Evolutionary conservation across 176 grass and related monocot genomes (phyloP).

Genomic region (Neostapfia colusana): DNA sequence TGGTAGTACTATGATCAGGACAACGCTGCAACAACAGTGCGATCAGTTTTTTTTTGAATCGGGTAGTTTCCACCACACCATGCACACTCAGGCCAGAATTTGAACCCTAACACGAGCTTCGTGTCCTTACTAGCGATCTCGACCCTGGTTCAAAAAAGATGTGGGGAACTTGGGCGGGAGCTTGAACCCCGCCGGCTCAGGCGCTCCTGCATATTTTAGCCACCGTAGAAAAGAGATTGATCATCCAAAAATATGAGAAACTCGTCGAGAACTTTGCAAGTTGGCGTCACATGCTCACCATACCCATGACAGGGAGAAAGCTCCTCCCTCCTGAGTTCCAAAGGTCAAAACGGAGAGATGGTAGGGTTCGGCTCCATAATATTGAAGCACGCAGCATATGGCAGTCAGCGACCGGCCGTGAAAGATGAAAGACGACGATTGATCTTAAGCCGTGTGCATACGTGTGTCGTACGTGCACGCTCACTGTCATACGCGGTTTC

Average conservation of each 20-base stretch:
- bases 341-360: conserved; percentile 22
- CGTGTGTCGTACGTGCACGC: conserved; percentile 25
- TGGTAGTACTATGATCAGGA: too few species aligned
- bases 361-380: conserved; percentile 21
- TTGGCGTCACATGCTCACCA: conserved; percentile 45
- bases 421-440: neutral
- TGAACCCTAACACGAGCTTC: too few species aligned
- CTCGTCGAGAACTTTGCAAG: conserved; percentile 29
- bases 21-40: too few species aligned
- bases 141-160: too few species aligned
- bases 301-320: conserved; percentile 30
- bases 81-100: too few species aligned
- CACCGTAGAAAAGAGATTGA: neutral
- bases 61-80: too few species aligned
- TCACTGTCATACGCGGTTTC: too few species aligned
- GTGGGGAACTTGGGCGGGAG: too few species aligned
- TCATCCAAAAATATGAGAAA: conserved; percentile 2
- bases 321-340: neutral
- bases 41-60: too few species aligned
- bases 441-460: neutral
- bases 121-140: too few species aligned
- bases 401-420: neutral
- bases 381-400: neutral
- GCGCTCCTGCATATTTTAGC: too few species aligned
- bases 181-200: too few species aligned